These are phyloP conservation scores for Cercophora sp. DNA, from an alignment of 495 filamentous ascomycete species.

Conservation along the genomic window DNA sequence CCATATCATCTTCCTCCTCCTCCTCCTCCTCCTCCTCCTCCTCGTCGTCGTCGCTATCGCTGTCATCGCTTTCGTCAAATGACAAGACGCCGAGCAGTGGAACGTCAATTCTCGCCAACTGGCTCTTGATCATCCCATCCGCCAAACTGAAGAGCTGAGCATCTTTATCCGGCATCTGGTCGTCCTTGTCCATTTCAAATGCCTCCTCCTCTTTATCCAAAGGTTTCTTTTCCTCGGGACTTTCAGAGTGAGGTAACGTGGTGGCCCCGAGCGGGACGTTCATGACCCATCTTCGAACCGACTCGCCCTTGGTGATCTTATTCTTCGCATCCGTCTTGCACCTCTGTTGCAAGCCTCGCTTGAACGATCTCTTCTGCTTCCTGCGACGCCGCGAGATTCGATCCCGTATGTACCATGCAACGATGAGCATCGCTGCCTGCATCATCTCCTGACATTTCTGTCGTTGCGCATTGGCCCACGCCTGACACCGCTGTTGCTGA, in stretches of 20 bases:
- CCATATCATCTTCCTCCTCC: too few relatives aligned
- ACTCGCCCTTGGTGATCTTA: slow-evolving; percentile 27
- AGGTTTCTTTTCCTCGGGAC: slow-evolving; percentile 2
- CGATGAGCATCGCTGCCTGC: slow-evolving; percentile 33
- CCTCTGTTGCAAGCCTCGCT: slow-evolving; percentile 19
- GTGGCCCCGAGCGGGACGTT: slow-evolving; percentile 18
- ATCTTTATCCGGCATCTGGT: slow-evolving; percentile 25
- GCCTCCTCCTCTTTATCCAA: slow-evolving; percentile 22
- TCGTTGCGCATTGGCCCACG: slow-evolving; percentile 31
- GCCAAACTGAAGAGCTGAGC: slow-evolving; percentile 26
- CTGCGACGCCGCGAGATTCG: slow-evolving; percentile 26
- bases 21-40: slow-evolving; percentile 23
- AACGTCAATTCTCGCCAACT: slow-evolving; percentile 30
- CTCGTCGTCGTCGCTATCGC: slow-evolving; percentile 27
- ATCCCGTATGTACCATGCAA: slow-evolving; percentile 37
- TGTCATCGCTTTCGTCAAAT: slow-evolving; percentile 34
- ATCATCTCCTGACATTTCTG: slow-evolving; percentile 36
- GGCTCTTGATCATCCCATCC: slow-evolving; percentile 34
- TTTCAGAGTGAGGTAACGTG: background rate
- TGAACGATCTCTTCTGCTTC: slow-evolving; percentile 22
- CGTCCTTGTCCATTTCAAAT: slow-evolving; percentile 30
- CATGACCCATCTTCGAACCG: slow-evolving; percentile 33
- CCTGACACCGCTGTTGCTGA: slow-evolving; percentile 36
- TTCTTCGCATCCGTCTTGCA: slow-evolving; percentile 4
- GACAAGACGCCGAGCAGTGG: slow-evolving; percentile 29